These are phyloP conservation scores for Magnolia officinalis DNA, from an alignment of 164 flowering plant species.

Conservation along the genomic window DNA sequence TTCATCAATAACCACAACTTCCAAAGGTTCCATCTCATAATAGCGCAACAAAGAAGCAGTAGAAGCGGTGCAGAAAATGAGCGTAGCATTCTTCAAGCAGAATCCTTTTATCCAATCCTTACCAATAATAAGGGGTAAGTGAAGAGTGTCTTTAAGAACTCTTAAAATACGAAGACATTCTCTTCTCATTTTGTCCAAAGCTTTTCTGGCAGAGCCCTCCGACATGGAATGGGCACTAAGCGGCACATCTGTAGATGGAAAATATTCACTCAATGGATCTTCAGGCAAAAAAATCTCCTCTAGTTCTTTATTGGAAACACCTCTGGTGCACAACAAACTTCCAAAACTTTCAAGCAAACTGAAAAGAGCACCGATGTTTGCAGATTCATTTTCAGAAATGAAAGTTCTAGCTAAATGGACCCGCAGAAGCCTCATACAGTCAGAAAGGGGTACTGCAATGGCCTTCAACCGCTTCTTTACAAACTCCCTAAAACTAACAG, in stretches of 20 bases:
- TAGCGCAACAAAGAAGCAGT: neutral
- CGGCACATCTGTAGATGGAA: neutral
- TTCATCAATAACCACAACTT: slow-evolving; percentile 47
- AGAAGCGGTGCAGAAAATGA: neutral
- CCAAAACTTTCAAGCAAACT: slow-evolving; percentile 1
- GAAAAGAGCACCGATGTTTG: neutral
- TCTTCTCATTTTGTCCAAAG: neutral
- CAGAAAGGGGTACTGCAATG: slow-evolving; percentile 3
- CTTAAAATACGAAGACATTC: neutral
- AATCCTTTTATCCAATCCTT: neutral
- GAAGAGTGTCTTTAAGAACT: neutral
- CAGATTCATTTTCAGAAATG: neutral
- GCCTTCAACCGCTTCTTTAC: neutral
- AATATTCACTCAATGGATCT: neutral
- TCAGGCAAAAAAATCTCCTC: slow-evolving; percentile 2
- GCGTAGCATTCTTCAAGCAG: neutral
- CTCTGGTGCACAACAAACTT: neutral
- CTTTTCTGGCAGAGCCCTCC: neutral
- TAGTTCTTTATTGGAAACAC: slow-evolving; percentile 1
- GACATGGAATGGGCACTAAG: neutral
- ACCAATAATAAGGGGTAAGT: neutral
- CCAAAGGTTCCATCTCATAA: slow-evolving; percentile 9
- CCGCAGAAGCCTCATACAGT: neutral
- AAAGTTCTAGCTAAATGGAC: slow-evolving; percentile 1
- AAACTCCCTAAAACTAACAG: neutral